Percentiles rank a stretch among this genome's conserved stretches.
Conservation (phyloP, 352 stramenopile genomes). For the Phytophthora pistaciae region DNA sequence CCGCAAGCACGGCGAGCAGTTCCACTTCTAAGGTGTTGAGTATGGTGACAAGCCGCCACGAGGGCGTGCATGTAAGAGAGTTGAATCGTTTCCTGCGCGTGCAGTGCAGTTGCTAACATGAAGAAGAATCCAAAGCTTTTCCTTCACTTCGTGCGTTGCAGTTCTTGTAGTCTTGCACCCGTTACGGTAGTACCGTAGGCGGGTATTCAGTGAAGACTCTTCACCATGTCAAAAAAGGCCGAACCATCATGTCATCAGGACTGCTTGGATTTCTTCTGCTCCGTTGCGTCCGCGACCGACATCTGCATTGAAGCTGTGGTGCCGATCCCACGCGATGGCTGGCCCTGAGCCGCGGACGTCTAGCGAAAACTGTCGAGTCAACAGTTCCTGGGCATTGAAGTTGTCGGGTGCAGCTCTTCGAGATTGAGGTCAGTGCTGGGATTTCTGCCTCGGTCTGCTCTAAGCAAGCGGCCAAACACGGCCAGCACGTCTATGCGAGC, state of each 20-base stretch:
- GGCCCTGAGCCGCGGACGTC: conserved; percentile 1
- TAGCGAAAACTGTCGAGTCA: conserved; percentile 35
- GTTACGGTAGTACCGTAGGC: no score
- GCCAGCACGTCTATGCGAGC: conserved; percentile 6
- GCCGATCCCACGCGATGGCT: neutral
- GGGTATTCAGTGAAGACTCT: neutral
- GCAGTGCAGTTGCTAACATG: conserved; percentile 29
- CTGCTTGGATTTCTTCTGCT: conserved; percentile 1
- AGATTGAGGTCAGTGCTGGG: conserved; percentile 7
- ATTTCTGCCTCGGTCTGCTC: conserved; percentile 18
- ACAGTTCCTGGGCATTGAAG: conserved; percentile 23
- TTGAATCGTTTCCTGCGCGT: conserved; percentile 33
- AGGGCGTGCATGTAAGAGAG: conserved; percentile 23
- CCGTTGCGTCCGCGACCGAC: neutral
- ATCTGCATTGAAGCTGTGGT: conserved; percentile 17
- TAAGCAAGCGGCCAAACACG: conserved; percentile 5
- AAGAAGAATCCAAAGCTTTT: conserved; percentile 29
- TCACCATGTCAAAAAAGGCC: conserved; percentile 25
- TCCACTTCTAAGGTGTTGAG: conserved; percentile 36
- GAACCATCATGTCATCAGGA: conserved; percentile 15
- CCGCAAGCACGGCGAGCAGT: conserved; percentile 33
- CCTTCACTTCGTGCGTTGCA: neutral
- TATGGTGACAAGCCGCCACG: conserved; percentile 2
- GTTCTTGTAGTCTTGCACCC: conserved; percentile 1
- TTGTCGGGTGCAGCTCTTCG: conserved; percentile 19